These are phyloP conservation scores for Luzula sylvatica DNA, from an alignment of 176 grass and related monocot genomes.

Conservation along the genomic window DNA sequence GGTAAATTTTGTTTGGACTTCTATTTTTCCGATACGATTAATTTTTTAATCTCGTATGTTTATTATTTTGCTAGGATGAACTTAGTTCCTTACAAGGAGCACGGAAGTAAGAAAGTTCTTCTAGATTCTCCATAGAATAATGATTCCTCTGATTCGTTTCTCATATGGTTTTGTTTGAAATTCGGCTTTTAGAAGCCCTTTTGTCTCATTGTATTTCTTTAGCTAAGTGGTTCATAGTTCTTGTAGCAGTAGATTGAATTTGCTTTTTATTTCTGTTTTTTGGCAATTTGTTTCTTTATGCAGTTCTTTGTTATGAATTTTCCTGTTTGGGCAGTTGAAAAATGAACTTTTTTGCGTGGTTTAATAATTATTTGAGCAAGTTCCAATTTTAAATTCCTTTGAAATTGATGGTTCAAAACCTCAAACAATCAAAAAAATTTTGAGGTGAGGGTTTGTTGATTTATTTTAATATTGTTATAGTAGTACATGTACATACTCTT, in stretches of 20 bases:
- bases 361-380: too few species aligned
- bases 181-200: constrained; percentile 18
- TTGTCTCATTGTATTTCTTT: constrained; percentile 28
- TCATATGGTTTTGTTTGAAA: constrained; percentile 58
- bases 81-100: constrained; percentile 16
- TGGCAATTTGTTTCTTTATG: constrained; percentile 16
- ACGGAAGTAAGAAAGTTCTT: constrained; percentile 1
- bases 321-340: constrained; percentile 15
- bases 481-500: background rate
- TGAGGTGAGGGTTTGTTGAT: constrained; percentile 11
- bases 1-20: too few species aligned
- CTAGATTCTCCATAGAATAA: constrained; percentile 28
- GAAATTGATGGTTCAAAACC: constrained; percentile 25
- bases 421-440: constrained; percentile 28
- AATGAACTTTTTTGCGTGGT: constrained; percentile 5
- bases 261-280: constrained; percentile 26
- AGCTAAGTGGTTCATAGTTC: constrained; percentile 33
- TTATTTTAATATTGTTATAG: constrained; percentile 11
- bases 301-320: constrained; percentile 20
- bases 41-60: background rate
- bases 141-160: constrained; percentile 33
- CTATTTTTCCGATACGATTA: too few species aligned
- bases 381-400: background rate
- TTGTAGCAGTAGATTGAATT: constrained; percentile 27
- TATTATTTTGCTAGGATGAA: constrained; percentile 18